Evolutionary conservation across 306 rosid genomes (phyloP).

Genomic region (Glycine latifolia): DNA sequence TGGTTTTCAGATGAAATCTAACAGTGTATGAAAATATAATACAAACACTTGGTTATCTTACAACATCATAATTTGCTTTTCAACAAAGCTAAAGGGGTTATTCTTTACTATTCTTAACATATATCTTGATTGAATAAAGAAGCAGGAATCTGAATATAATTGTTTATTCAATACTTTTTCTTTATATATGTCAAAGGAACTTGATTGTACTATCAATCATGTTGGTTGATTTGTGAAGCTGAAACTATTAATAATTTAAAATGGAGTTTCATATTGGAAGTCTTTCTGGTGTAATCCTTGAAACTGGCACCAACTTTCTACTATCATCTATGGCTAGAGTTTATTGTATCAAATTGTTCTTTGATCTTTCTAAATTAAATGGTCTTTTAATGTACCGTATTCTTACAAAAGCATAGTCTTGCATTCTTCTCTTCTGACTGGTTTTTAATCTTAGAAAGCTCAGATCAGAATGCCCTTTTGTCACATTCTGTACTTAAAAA

Average conservation of each 20-base stretch:
- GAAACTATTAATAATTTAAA: constrained; percentile 21
- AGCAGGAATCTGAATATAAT: constrained; percentile 24
- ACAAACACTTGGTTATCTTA: constrained; percentile 27
- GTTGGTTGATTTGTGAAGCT: constrained; percentile 24
- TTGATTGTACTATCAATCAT: not conserved
- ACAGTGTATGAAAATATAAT: not conserved
- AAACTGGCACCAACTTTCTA: not conserved
- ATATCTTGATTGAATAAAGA: constrained; percentile 25
- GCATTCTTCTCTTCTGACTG: constrained; percentile 21
- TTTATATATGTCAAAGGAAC: constrained; percentile 23
- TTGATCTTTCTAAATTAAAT: constrained; percentile 21
- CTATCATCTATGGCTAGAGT: constrained; percentile 21
- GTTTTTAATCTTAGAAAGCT: constrained; percentile 10
- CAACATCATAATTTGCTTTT: constrained; percentile 8
- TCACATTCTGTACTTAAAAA: constrained; percentile 26
- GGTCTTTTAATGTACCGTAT: constrained; percentile 12
- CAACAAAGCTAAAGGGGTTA: not conserved
- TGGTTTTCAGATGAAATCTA: not conserved
- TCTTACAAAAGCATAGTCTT: constrained; percentile 6
- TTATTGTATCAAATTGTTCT: not conserved
- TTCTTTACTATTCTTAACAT: constrained; percentile 25
- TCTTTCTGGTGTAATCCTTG: constrained; percentile 19
- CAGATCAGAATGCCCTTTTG: not conserved
- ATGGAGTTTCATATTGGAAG: constrained; percentile 22
- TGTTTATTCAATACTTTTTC: constrained; percentile 20